Evolutionary conservation across 73 alveolate genomes (phyloP).

Genomic region (Paramecium primaurelia): DNA sequence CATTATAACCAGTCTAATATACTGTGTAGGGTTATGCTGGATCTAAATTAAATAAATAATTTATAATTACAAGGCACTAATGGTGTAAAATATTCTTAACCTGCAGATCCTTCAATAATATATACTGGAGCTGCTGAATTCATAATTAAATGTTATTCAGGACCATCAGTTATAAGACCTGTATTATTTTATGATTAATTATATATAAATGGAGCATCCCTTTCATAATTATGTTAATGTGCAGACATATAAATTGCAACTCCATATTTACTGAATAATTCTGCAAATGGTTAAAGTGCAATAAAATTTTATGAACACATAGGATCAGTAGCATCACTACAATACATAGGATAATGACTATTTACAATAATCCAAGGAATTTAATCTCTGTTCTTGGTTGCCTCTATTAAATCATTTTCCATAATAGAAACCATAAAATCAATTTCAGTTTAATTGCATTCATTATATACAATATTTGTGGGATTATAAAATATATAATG

Average conservation of each 20-base stretch:
- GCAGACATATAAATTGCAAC: slow-evolving; percentile 37
- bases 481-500: slow-evolving; percentile 34
- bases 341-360: slow-evolving; percentile 48
- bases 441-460: neutral
- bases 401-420: neutral
- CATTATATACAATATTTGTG: neutral
- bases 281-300: slow-evolving; percentile 1
- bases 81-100: slow-evolving; percentile 30
- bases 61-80: neutral
- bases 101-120: slow-evolving; percentile 50
- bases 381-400: neutral
- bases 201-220: slow-evolving; percentile 37
- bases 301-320: neutral
- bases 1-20: neutral
- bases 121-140: slow-evolving; percentile 33
- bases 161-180: slow-evolving; percentile 14
- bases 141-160: slow-evolving; percentile 7
- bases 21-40: slow-evolving; percentile 6
- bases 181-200: neutral
- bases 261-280: neutral
- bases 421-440: neutral
- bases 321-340: slow-evolving; percentile 31
- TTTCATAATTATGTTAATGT: slow-evolving; percentile 39
- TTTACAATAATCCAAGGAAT: slow-evolving; percentile 35
- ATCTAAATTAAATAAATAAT: neutral